phyloP scores from a whole-genome alignment of 2,329 filamentous ascomycete species.

The Penicillium sp. region DNA sequence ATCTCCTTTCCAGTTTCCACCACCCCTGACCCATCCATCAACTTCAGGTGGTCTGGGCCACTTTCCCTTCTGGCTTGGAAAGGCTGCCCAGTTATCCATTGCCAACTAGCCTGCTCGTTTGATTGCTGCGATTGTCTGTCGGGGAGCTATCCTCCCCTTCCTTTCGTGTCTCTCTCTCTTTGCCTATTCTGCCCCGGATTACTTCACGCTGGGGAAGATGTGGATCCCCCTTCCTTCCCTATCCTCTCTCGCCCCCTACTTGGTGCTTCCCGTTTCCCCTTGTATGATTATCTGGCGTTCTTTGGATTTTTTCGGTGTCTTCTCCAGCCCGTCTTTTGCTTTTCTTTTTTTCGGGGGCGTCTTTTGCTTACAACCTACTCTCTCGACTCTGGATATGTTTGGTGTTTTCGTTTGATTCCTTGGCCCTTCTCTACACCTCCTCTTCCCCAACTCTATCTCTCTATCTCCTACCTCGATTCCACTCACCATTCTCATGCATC shows the following conservation, averaged over 20 bases:
- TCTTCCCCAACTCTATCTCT: slow-evolving; percentile 6
- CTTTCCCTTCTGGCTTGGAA: neutral
- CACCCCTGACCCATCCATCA: slow-evolving; percentile 8
- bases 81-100: slow-evolving; percentile 3
- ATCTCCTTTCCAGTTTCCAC: slow-evolving; percentile 7
- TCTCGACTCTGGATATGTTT: slow-evolving; percentile 2
- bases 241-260: slow-evolving; percentile 10
- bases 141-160: neutral
- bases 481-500: slow-evolving; percentile 2
- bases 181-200: slow-evolving; percentile 20
- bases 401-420: slow-evolving; percentile 9
- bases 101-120: neutral
- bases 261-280: slow-evolving; percentile 13
- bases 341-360: slow-evolving; percentile 11
- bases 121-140: neutral
- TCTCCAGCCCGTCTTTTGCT: slow-evolving; percentile 11
- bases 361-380: slow-evolving; percentile 10
- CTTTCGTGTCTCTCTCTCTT: neutral
- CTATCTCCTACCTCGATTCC: slow-evolving; percentile 6
- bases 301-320: slow-evolving; percentile 9
- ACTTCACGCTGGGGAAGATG: slow-evolving; percentile 20
- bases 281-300: slow-evolving; percentile 34
- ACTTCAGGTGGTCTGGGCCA: slow-evolving; percentile 6
- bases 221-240: slow-evolving; percentile 18
- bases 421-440: neutral